A percentile compares a stretch with the other conserved stretches of the same genome.
These are phyloP conservation scores for Pestalotiopsis sp. DNA, from an alignment of 2,329 filamentous ascomycete species.

Conservation along the genomic window DNA sequence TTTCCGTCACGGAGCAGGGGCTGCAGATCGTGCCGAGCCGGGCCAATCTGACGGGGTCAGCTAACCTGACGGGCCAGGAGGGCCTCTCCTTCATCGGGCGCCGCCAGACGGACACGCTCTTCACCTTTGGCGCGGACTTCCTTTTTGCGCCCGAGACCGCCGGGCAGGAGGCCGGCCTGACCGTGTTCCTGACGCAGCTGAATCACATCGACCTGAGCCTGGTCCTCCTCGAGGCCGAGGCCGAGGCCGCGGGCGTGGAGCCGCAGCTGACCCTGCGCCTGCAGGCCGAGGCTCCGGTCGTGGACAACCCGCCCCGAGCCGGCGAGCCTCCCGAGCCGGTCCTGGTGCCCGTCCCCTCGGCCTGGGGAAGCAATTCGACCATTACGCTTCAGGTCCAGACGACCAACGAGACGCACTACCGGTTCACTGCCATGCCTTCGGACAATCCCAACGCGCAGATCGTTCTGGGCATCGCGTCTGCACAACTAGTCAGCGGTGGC, in stretches of 20 bases:
- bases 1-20: conserved; percentile 20
- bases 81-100: conserved; percentile 28
- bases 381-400: conserved; percentile 33
- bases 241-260: background rate
- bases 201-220: conserved; percentile 29
- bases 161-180: conserved; percentile 29
- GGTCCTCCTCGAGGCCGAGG: conserved; percentile 16
- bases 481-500: conserved; percentile 33
- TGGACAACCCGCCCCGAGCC: background rate
- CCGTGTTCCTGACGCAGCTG: conserved; percentile 29
- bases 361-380: conserved; percentile 23
- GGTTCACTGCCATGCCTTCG: conserved; percentile 27
- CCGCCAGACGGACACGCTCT: conserved; percentile 29
- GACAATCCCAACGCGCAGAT: conserved; percentile 19
- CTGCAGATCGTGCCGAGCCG: conserved; percentile 24
- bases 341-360: conserved; percentile 23
- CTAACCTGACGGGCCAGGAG: conserved; percentile 18
- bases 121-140: conserved; percentile 29
- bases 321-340: conserved; percentile 22
- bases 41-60: conserved; percentile 21
- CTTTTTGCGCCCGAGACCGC: conserved; percentile 18
- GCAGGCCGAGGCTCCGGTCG: conserved; percentile 24
- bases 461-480: conserved; percentile 29
- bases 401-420: conserved; percentile 32
- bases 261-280: conserved; percentile 26